Percentiles rank a stretch among this genome's conserved stretches.
phyloP scores from a whole-genome alignment of 1,139 yeast genomes.

The Candida tropicalis region DNA sequence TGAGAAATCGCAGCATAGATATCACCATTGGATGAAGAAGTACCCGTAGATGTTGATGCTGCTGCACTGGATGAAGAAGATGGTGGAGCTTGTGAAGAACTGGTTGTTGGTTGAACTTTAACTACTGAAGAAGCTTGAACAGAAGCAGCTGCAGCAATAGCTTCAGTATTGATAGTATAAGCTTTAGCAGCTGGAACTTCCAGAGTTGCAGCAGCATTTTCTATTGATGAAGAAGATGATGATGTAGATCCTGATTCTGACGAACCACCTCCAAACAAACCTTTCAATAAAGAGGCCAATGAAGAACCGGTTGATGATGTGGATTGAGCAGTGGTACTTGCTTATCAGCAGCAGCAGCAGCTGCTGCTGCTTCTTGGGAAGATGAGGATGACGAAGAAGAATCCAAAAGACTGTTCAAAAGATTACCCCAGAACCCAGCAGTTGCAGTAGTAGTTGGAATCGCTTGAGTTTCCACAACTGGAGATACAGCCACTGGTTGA shows the following conservation, averaged over 20 bases:
- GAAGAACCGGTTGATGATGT: conserved; percentile 8
- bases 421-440: conserved; percentile 8
- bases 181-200: not conserved
- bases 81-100: conserved; percentile 8
- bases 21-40: conserved; percentile 17
- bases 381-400: conserved; percentile 2
- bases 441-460: conserved; percentile 11
- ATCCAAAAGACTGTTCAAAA: conserved; percentile 8
- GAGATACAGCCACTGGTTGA: conserved; percentile 13
- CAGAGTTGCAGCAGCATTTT: not conserved
- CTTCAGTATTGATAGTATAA: not conserved
- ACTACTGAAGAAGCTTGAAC: conserved; percentile 5
- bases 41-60: conserved; percentile 14
- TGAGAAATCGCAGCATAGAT: conserved; percentile 30
- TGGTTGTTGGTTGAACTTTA: conserved; percentile 7
- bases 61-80: conserved; percentile 14
- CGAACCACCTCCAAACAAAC: conserved; percentile 1
- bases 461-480: conserved; percentile 9
- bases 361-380: conserved; percentile 5
- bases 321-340: conserved; percentile 13
- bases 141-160: not conserved
- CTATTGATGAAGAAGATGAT: conserved; percentile 8
- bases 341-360: conserved; percentile 5
- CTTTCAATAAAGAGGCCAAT: conserved; percentile 5
- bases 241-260: conserved; percentile 5